Percentiles rank a stretch among this genome's conserved stretches.
Evolutionary conservation across 257 asterid genomes (phyloP).

Genomic region (Lantana camara): DNA sequence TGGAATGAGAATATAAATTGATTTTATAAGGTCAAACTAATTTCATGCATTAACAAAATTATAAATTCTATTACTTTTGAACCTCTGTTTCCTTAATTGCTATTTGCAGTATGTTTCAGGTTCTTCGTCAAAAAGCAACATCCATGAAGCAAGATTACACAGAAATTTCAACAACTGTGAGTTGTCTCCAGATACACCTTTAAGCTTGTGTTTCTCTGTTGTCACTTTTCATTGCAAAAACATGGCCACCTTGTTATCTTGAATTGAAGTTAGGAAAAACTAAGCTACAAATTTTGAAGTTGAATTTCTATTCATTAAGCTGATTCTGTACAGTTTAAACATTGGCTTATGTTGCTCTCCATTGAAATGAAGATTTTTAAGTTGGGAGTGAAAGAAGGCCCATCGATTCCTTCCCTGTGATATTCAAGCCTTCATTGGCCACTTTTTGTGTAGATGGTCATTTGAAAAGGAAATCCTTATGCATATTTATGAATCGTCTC

Average conservation of each 20-base stretch:
- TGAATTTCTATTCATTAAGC: slow-evolving; percentile 1
- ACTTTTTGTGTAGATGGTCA: neutral
- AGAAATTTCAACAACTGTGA: slow-evolving; percentile 84
- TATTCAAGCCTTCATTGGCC: neutral
- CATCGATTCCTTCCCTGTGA: slow-evolving; percentile 1
- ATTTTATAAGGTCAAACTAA: too few relatives aligned
- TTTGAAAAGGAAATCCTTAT: neutral
- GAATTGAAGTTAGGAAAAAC: slow-evolving; percentile 7
- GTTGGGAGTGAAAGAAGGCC: neutral
- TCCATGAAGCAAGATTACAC: slow-evolving; percentile 97
- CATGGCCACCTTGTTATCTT: slow-evolving; percentile 14
- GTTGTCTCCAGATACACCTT: slow-evolving; percentile 29
- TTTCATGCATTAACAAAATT: too few relatives aligned
- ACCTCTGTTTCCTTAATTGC: slow-evolving; percentile 45
- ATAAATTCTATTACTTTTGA: slow-evolving; percentile 27
- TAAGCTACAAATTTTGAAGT: slow-evolving; percentile 22
- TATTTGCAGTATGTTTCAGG: slow-evolving; percentile 70
- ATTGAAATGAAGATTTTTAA: slow-evolving; percentile 20
- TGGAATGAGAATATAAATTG: too few relatives aligned
- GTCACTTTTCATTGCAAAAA: slow-evolving; percentile 9
- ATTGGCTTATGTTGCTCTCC: slow-evolving; percentile 14
- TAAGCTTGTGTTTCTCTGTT: slow-evolving; percentile 27
- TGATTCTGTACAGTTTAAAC: neutral
- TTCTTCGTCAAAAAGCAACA: slow-evolving; percentile 98
- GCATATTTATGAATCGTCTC: too few relatives aligned